phyloP scores from a whole-genome alignment of 108 stramenopile genomes.

The Hondaea fermentalgiana region DNA sequence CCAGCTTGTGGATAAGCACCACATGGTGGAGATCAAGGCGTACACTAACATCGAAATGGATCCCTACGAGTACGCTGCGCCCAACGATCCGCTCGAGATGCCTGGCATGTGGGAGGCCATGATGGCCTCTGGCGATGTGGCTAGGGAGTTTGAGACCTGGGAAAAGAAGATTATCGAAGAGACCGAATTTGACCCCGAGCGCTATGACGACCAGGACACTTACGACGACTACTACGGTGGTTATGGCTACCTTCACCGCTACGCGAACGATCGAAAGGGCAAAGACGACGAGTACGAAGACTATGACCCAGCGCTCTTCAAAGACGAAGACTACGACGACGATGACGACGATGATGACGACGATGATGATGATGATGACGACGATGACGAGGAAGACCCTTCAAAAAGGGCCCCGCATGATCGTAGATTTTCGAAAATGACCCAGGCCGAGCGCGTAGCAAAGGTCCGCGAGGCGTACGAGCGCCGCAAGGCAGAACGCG shows the following conservation, averaged over 20 bases:
- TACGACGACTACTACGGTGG: not conserved
- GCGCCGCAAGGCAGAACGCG: not conserved
- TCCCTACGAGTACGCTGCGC: not conserved
- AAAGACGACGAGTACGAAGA: not conserved
- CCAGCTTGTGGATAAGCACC: constrained; percentile 15
- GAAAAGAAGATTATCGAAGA: constrained; percentile 4
- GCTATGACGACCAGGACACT: not conserved
- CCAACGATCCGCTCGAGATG: not conserved
- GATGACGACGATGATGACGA: not conserved
- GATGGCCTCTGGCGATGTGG: not conserved
- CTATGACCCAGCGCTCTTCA: not conserved
- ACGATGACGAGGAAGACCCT: not conserved
- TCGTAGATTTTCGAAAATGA: not conserved
- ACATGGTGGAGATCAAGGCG: constrained; percentile 16
- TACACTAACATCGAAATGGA: constrained; percentile 2
- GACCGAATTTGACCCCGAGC: not conserved
- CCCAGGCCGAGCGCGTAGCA: not conserved
- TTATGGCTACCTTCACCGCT: too few relatives aligned
- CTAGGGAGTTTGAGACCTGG: not conserved
- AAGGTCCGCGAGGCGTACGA: not conserved
- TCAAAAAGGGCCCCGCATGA: not conserved
- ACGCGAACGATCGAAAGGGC: not conserved
- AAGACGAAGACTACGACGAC: not conserved
- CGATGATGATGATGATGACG: not conserved
- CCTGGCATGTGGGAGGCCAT: constrained; percentile 15